Percentiles rank a stretch among this genome's conserved stretches.
These are phyloP conservation scores for Besnoitia besnoiti DNA, from an alignment of 169 alveolate species.

Conservation along the genomic window DNA sequence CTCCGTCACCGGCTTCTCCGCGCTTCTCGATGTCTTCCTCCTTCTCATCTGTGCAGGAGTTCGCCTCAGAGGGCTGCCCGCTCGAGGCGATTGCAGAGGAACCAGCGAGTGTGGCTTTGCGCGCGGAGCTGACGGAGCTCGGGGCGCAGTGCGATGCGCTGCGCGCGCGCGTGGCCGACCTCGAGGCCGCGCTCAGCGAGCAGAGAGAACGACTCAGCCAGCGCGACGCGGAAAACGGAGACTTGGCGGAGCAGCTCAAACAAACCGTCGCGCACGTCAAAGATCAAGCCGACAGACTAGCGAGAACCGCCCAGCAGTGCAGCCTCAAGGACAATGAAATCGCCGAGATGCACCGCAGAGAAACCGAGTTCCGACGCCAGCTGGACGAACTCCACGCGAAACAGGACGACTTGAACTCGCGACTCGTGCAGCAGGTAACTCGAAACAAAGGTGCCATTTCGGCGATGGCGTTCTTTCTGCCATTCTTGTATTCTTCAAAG, in stretches of 20 bases:
- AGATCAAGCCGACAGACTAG: not conserved
- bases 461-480: too few relatives aligned
- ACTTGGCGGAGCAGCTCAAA: not conserved
- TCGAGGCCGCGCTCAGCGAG: not conserved
- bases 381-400: not conserved
- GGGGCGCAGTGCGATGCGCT: not conserved
- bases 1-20: not conserved
- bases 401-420: not conserved
- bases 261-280: not conserved
- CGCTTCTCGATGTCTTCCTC: not conserved
- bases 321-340: not conserved
- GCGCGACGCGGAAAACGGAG: not conserved
- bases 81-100: not conserved
- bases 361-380: not conserved
- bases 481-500: too few relatives aligned
- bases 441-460: too few relatives aligned
- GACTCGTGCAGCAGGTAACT: slow-evolving; percentile 16
- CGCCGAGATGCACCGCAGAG: not conserved
- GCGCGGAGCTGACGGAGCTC: not conserved
- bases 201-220: not conserved
- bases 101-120: not conserved
- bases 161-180: not conserved
- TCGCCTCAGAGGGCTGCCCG: not conserved
- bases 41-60: not conserved
- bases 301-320: not conserved